Percentiles rank a stretch among this genome's conserved stretches.
Conservation (phyloP, 306 rosid species). For the Carpinus fangiana region DNA sequence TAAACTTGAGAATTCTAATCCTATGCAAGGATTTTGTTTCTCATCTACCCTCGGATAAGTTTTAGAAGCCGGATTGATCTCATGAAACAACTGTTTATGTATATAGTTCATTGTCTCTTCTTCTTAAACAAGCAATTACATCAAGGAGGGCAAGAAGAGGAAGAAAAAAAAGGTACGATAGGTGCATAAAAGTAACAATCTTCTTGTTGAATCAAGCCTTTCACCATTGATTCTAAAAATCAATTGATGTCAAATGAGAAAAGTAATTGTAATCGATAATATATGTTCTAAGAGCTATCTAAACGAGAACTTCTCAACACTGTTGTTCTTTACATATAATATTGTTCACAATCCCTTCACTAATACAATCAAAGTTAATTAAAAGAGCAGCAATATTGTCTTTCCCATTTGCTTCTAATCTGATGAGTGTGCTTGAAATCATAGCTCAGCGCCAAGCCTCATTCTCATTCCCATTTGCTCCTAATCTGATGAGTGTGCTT, state of each 20-base stretch:
- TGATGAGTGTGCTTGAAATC: slow-evolving; percentile 47
- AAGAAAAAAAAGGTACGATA: background rate
- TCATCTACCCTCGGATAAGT: no score
- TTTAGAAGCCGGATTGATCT: no score
- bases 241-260: no score
- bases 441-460: slow-evolving; percentile 27
- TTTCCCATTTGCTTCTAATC: slow-evolving; percentile 40
- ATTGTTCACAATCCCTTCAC: background rate
- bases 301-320: no score
- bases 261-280: no score
- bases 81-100: no score
- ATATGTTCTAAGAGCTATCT: no score
- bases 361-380: background rate
- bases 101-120: background rate
- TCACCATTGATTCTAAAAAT: no score
- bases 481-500: slow-evolving; percentile 41
- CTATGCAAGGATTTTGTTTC: no score
- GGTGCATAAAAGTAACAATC: background rate
- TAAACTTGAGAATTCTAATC: no score
- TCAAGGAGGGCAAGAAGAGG: no score
- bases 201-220: background rate
- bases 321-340: background rate
- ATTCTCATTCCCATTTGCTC: slow-evolving; percentile 39
- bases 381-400: background rate
- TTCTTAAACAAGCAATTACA: background rate